Evolutionary conservation across 2,329 filamentous ascomycete genomes (phyloP).

Genomic region (Fusarium sp.): DNA sequence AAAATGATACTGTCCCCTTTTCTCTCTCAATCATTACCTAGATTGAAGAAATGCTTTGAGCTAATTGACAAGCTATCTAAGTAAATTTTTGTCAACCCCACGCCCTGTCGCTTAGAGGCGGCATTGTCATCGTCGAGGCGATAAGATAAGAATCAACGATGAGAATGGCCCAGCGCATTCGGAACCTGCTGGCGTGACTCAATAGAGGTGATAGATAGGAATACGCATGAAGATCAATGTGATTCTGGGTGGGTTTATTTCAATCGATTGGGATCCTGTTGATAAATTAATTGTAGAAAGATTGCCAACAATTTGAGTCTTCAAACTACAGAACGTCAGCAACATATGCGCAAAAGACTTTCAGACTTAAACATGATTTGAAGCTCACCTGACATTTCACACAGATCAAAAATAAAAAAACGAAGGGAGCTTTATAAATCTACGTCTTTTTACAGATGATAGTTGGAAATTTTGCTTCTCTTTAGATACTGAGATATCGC

Average conservation of each 20-base stretch:
- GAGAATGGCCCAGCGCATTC: neutral
- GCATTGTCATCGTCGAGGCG: neutral
- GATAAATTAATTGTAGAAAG: too few relatives aligned
- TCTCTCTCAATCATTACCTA: too few relatives aligned
- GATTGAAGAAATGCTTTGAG: too few relatives aligned
- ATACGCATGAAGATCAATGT: accelerated
- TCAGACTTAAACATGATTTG: too few relatives aligned
- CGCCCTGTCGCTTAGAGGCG: neutral
- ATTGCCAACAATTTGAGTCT: too few relatives aligned
- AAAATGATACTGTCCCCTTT: too few relatives aligned
- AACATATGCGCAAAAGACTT: too few relatives aligned
- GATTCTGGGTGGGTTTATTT: accelerated
- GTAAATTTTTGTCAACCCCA: neutral
- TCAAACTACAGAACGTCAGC: too few relatives aligned
- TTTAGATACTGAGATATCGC: neutral
- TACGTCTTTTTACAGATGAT: accelerated
- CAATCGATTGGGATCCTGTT: accelerated
- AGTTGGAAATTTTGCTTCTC: neutral
- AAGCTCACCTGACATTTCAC: neutral
- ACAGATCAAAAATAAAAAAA: too few relatives aligned
- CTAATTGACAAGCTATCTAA: accelerated
- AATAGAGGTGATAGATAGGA: neutral
- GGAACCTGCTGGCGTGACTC: neutral
- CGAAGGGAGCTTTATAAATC: neutral
- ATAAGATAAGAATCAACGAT: neutral